Evolutionary conservation across 108 stramenopile species (phyloP), one percentile per base, ranked within the genome.

Genomic region (Seminavis robusta): DNA sequence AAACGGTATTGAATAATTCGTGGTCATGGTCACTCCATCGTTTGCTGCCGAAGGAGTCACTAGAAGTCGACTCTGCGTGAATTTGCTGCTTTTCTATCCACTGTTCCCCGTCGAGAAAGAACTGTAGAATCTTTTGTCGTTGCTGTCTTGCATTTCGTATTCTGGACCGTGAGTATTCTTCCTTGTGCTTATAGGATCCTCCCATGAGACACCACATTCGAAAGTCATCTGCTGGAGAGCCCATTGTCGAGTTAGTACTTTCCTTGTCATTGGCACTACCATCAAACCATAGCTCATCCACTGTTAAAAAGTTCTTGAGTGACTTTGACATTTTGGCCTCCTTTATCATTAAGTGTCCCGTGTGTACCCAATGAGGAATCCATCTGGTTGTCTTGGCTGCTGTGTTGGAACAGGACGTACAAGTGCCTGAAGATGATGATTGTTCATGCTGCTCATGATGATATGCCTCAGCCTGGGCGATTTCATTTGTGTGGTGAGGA

Each of bases 401-500:
- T 30, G 11, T 29, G 30, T 57, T 26, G n/a, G 3, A 46, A 4
- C 36, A 13, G 2, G 37, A 15, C 6, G 7, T 41, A 37, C 27
- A 36, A 13, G 0, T 61, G 3, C 42, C 41, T 20, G 0, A 33
- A 30, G 13, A 10, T n/a, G n/a, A n/a, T n/a, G n/a, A n/a, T n/a
- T n/a, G n/a, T 1, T 30, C 34, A n/a, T 47, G 65, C n/a, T n/a
- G n/a, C 20, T 33, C 43, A 33, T 32, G 23, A 7, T 17, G 23
- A 63, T 76, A 86, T 9, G 88, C 88, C 52, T 90, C 88, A 0
- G 88, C 73, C 73, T 98, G 99, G 0, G 99, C 99, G 41, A 99
- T 94, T 65, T 99, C 99, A 67, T 99, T 99, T 31, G 97, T 93
- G 68, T 99, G 99, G 67, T 99, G 99, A 20, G 99, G 99, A 70